These are phyloP conservation scores for Epichloe coenophiala DNA, from an alignment of 2,329 filamentous ascomycete species.

Conservation along the genomic window DNA sequence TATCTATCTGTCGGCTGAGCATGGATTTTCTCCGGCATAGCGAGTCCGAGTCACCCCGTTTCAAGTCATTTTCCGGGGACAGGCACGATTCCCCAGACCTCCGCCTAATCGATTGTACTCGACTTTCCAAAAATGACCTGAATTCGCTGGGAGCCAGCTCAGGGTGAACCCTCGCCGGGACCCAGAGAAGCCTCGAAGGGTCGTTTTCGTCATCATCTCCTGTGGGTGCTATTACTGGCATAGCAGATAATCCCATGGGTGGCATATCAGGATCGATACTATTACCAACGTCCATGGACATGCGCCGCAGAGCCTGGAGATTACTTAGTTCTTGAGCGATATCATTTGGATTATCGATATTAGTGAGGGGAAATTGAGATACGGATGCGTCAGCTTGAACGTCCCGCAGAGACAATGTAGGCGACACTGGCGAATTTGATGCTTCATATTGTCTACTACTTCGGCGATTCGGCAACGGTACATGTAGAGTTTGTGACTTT, in stretches of 20 bases:
- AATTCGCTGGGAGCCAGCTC: conserved; percentile 93
- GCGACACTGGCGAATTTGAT: conserved; percentile 33
- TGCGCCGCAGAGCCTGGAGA: conserved; percentile 73
- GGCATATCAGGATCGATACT: conserved; percentile 61
- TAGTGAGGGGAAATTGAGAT: conserved; percentile 66
- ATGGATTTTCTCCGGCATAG: conserved; percentile 86
- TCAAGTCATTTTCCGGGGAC: conserved; percentile 37
- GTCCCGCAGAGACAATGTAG: conserved; percentile 38
- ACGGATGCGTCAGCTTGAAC: conserved; percentile 48
- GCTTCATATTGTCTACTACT: conserved; percentile 27
- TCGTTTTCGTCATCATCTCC: conserved; percentile 74
- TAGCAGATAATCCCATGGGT: conserved; percentile 51
- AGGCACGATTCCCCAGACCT: conserved; percentile 62
- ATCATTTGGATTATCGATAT: conserved; percentile 78
- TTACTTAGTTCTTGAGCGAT: conserved; percentile 90
- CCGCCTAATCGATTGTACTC: conserved; percentile 78
- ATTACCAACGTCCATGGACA: conserved; percentile 88
- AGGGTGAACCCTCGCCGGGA: conserved; percentile 84
- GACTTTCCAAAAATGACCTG: conserved; percentile 88
- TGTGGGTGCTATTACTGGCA: conserved; percentile 59
- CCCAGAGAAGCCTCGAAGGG: conserved; percentile 82
- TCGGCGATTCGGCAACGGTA: conserved; percentile 26
- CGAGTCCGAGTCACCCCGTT: conserved; percentile 40
- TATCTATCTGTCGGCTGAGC: conserved; percentile 84
- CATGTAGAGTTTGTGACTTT: conserved; percentile 30